Evolutionary conservation across 345 rosid genomes (phyloP).

Genomic region (Populus simonii): DNA sequence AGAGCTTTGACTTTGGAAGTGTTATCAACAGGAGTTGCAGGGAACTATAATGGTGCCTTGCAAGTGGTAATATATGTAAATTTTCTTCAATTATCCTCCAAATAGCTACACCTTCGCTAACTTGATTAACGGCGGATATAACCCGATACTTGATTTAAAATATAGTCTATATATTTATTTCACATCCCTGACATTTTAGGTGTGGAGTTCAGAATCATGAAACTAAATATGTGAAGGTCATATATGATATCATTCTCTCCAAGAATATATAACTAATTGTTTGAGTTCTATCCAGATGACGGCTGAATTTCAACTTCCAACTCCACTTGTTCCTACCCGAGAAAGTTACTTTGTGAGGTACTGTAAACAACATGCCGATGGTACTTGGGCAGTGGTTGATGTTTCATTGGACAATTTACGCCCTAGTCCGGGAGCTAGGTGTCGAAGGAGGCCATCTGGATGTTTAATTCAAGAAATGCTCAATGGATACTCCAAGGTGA

Average conservation of each 20-base stretch:
- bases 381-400: slow-evolving; percentile 91
- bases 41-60: slow-evolving; percentile 68
- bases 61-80: slow-evolving; percentile 57
- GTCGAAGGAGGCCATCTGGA: slow-evolving; percentile 86
- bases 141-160: background rate
- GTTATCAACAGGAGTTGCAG: slow-evolving; percentile 57
- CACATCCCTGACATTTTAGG: background rate
- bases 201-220: background rate
- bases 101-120: background rate
- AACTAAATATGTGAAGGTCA: background rate
- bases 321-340: slow-evolving; percentile 80
- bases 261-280: background rate
- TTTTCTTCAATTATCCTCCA: background rate
- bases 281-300: slow-evolving; percentile 51
- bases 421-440: slow-evolving; percentile 44
- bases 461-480: slow-evolving; percentile 78
- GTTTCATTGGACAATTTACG: slow-evolving; percentile 73
- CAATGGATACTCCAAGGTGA: slow-evolving; percentile 78
- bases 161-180: background rate
- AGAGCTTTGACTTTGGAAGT: slow-evolving; percentile 64
- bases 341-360: slow-evolving; percentile 70
- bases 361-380: slow-evolving; percentile 70
- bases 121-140: background rate
- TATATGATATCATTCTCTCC: background rate
- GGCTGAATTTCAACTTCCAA: slow-evolving; percentile 71